Percentiles rank a stretch among this genome's conserved stretches.
phyloP scores from a whole-genome alignment of 2,329 filamentous ascomycete species.

The Apiospora hydei region DNA sequence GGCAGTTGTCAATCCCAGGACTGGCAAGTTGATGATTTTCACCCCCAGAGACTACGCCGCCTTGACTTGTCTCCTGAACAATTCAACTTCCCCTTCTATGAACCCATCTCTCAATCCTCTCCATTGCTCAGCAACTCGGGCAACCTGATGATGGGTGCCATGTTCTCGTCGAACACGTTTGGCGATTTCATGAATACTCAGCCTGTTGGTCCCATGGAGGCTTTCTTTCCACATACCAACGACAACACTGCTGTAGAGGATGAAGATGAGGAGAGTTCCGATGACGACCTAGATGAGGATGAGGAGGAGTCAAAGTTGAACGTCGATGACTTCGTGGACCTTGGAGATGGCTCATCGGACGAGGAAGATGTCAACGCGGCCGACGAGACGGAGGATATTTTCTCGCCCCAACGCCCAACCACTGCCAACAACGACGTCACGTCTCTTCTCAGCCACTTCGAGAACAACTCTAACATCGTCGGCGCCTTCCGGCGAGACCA shows the following conservation, averaged over 20 bases:
- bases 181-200: constrained; percentile 67
- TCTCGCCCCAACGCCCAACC: constrained; percentile 57
- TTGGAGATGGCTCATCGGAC: constrained; percentile 62
- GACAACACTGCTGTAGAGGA: constrained; percentile 44
- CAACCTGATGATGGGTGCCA: constrained; percentile 81
- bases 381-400: constrained; percentile 54
- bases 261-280: constrained; percentile 43
- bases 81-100: constrained; percentile 57
- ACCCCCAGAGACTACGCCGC: constrained; percentile 55
- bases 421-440: constrained; percentile 57
- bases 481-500: constrained; percentile 79
- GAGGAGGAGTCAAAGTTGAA: constrained; percentile 70
- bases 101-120: constrained; percentile 48
- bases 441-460: constrained; percentile 70
- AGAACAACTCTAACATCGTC: constrained; percentile 71
- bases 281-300: constrained; percentile 65
- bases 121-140: constrained; percentile 72
- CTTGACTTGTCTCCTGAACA: constrained; percentile 63
- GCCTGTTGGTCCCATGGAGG: constrained; percentile 75
- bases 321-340: constrained; percentile 78
- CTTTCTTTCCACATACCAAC: constrained; percentile 66
- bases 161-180: constrained; percentile 65
- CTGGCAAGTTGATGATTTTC: constrained; percentile 70
- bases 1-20: constrained; percentile 63
- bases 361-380: constrained; percentile 60